Base-by-base conservation (phyloP, 352 stramenopile species). In the Pythium apleroticum region DNA sequence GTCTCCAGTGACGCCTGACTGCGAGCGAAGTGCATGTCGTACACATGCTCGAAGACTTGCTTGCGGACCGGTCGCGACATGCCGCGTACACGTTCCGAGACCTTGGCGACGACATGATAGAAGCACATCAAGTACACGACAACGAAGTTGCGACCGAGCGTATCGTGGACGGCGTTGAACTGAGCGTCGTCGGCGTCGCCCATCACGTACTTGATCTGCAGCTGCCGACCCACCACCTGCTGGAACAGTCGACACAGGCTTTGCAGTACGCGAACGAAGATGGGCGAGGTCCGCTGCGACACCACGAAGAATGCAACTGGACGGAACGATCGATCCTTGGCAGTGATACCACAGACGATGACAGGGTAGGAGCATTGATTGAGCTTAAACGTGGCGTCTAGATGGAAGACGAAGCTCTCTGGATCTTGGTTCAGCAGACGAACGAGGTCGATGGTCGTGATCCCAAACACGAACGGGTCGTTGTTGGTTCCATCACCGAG, bases 91-190 rank as follows among this genome's bases (percentile, higher is more conserved):
- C 22, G 28, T 24, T 68, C 50, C 6, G 22, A 12, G 8, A 60
- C 48, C 11, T 72, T 68, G 3, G 52, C 45, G 9, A 72, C 30
- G 0, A 72, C 55, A n/a, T 68, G 54, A 43, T 56, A 72, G n/a
- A 60, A 68, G 20, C 66, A 72, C 54, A 72, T 72, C 22, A 69
- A 43, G 27, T 69, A 69, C 1, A 49, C 45, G 6, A 68, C 12
- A 7, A 22, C 33, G 27, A n/a, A 37, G 31, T 63, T 41, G 8
- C 49, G n/a, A 39, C 46, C 52, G 20, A 71, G 33, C 5, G 57
- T 53, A 33, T 37, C 27, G 15, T 33, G n/a, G 8, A 71, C 37
- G 8, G 45, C 58, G 50, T 67, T 71, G 24, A 48, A 57, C 48
- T 71, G 53, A 2, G 24, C 45, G 15, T 33, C 41, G 17, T 71